These are phyloP conservation scores for Blastobotrys proliferans DNA, from an alignment of 1,139 yeast species.

Conservation along the genomic window DNA sequence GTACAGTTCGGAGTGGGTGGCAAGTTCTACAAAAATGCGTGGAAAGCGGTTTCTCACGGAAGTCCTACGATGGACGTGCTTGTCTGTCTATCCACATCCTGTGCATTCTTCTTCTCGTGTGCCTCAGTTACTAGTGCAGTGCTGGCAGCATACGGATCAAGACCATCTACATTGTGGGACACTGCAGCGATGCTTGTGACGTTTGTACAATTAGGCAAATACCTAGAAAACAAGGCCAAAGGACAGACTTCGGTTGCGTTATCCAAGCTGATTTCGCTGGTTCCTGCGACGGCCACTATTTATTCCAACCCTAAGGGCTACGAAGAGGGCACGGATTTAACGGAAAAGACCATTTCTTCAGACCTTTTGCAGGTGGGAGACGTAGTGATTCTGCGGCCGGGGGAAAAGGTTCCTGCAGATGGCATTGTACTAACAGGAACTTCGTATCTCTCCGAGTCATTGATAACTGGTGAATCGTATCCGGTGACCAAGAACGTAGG, in stretches of 20 bases:
- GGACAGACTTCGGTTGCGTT: constrained; percentile 91
- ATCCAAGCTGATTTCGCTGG: constrained; percentile 69
- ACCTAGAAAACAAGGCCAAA: constrained; percentile 87
- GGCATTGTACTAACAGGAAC: constrained; percentile 74
- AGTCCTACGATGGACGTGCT: constrained; percentile 96
- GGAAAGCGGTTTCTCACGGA: constrained; percentile 59
- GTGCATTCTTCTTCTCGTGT: constrained; percentile 72
- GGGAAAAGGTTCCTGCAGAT: constrained; percentile 88
- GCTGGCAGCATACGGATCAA: constrained; percentile 32
- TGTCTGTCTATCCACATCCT: constrained; percentile 75
- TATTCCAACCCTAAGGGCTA: constrained; percentile 28
- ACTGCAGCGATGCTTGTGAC: constrained; percentile 80
- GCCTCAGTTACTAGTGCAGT: constrained; percentile 49
- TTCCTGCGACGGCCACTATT: constrained; percentile 74
- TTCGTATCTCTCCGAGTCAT: constrained; percentile 81
- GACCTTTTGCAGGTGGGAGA: constrained; percentile 78
- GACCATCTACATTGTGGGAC: constrained; percentile 77
- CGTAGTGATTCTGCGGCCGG: constrained; percentile 74
- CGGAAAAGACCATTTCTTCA: constrained; percentile 48
- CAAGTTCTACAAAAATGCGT: constrained; percentile 61
- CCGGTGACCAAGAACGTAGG: constrained; percentile 64
- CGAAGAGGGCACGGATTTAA: constrained; percentile 15
- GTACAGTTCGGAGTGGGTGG: constrained; percentile 66
- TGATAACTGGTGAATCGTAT: constrained; percentile 84
- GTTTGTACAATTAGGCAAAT: constrained; percentile 84